Evolutionary conservation across 2,329 filamentous ascomycete species (phyloP).

Genomic region (Chrysoporthe austroafricana): DNA sequence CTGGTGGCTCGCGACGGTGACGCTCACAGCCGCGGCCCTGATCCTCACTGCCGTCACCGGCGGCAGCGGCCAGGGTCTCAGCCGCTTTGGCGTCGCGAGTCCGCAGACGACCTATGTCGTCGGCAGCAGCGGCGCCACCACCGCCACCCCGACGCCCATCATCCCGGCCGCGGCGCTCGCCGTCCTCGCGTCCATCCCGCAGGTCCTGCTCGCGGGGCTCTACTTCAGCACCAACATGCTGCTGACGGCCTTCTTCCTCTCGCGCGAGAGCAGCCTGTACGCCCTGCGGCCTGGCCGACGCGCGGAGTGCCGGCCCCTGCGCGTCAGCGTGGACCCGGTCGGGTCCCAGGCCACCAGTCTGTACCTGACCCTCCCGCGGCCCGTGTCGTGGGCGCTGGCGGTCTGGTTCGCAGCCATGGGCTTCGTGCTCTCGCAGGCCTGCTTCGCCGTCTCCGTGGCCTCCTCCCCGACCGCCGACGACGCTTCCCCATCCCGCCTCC

Average conservation of each 20-base stretch:
- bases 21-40: constrained; percentile 45
- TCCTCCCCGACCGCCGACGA: constrained; percentile 10
- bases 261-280: constrained; percentile 54
- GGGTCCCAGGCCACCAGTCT: constrained; percentile 52
- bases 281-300: constrained; percentile 31
- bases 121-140: constrained; percentile 14
- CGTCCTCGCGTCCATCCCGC: constrained; percentile 51
- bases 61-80: neutral
- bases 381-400: constrained; percentile 49
- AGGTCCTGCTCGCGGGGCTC: constrained; percentile 51
- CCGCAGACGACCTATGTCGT: constrained; percentile 41
- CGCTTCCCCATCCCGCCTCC: constrained; percentile 26
- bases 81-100: constrained; percentile 43
- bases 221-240: constrained; percentile 54
- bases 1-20: constrained; percentile 44
- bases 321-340: constrained; percentile 48
- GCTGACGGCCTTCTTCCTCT: constrained; percentile 52
- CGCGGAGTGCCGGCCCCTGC: constrained; percentile 42
- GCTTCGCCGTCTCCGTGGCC: constrained; percentile 39
- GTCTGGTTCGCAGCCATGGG: constrained; percentile 48
- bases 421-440: constrained; percentile 51
- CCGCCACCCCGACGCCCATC: constrained; percentile 26
- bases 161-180: constrained; percentile 31
- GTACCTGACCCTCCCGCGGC: constrained; percentile 54
- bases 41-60: constrained; percentile 36